Conservation (phyloP, 2,329 filamentous ascomycete genomes). For the Cytospora piceicola region DNA sequence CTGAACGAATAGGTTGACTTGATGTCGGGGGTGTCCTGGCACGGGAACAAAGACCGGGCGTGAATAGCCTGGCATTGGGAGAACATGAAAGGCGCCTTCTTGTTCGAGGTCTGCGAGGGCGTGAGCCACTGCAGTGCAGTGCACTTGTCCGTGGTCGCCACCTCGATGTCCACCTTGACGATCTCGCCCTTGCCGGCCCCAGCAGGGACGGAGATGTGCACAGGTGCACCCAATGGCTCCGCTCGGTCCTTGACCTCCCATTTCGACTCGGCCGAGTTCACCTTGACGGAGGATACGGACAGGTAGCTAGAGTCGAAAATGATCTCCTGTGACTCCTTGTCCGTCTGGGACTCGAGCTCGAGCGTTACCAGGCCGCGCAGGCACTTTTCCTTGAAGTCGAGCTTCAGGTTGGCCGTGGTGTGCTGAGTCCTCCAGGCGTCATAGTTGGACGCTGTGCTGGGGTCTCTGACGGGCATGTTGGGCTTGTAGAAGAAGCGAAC, state of each 20-base stretch:
- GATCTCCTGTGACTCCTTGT: constrained; percentile 74
- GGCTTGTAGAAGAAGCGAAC: constrained; percentile 34
- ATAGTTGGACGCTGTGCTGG: constrained; percentile 91
- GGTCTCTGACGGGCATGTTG: constrained; percentile 65
- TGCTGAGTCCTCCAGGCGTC: constrained; percentile 83
- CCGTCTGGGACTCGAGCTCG: constrained; percentile 75
- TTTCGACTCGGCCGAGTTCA: constrained; percentile 62
- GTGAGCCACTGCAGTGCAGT: constrained; percentile 96
- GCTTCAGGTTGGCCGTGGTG: constrained; percentile 77
- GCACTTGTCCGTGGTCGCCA: constrained; percentile 85
- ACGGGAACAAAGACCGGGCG: constrained; percentile 90
- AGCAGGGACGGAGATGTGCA: constrained; percentile 65
- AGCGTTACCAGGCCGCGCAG: constrained; percentile 78
- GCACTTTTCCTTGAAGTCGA: constrained; percentile 81
- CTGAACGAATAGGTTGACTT: constrained; percentile 95
- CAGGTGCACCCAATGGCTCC: constrained; percentile 75
- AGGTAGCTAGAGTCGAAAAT: constrained; percentile 88
- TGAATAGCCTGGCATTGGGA: constrained; percentile 98
- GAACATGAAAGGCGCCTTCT: constrained; percentile 97
- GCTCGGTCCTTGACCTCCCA: constrained; percentile 73
- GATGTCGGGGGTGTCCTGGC: constrained; percentile 95
- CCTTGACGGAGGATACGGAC: constrained; percentile 70
- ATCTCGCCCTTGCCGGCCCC: constrained; percentile 57
- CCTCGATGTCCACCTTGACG: constrained; percentile 63
- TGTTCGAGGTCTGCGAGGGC: constrained; percentile 90